phyloP scores from a whole-genome alignment of 768 basidiomycete genomes.

The Russula dissimulans region DNA sequence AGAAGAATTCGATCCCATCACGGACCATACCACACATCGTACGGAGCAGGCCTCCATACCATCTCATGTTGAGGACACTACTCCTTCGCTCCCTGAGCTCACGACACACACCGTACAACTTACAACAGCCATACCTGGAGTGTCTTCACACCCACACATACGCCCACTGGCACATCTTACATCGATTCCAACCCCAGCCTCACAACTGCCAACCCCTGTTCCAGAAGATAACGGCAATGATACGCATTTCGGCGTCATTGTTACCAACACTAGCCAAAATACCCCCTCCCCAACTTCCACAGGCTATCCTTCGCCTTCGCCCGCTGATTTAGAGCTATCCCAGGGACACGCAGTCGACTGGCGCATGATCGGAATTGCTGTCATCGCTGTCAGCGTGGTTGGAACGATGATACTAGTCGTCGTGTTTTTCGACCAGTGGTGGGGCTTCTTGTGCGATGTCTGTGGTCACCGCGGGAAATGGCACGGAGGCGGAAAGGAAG shows the following conservation, averaged over 20 bases:
- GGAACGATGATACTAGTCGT: constrained; percentile 45
- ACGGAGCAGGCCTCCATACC: constrained; percentile 17
- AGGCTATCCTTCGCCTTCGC: background rate
- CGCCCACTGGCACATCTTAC: background rate
- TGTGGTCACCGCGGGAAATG: constrained; percentile 31
- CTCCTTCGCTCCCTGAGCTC: background rate
- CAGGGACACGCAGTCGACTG: constrained; percentile 31
- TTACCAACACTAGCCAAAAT: background rate
- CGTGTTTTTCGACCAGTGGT: constrained; percentile 67
- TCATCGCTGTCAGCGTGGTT: constrained; percentile 53
- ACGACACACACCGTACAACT: background rate
- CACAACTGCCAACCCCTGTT: background rate
- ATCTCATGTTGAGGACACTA: background rate
- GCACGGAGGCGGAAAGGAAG: constrained; percentile 33
- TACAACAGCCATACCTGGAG: background rate
- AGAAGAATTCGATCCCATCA: background rate
- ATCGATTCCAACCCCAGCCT: background rate
- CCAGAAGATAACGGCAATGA: background rate
- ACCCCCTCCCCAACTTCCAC: background rate
- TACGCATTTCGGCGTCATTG: background rate
- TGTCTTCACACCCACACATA: background rate
- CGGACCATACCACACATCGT: background rate
- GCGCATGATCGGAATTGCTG: constrained; percentile 62
- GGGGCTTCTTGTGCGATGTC: constrained; percentile 47
- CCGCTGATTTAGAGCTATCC: background rate